phyloP scores from a whole-genome alignment of 2,329 filamentous ascomycete genomes.

The Aureobasidium sp. region DNA sequence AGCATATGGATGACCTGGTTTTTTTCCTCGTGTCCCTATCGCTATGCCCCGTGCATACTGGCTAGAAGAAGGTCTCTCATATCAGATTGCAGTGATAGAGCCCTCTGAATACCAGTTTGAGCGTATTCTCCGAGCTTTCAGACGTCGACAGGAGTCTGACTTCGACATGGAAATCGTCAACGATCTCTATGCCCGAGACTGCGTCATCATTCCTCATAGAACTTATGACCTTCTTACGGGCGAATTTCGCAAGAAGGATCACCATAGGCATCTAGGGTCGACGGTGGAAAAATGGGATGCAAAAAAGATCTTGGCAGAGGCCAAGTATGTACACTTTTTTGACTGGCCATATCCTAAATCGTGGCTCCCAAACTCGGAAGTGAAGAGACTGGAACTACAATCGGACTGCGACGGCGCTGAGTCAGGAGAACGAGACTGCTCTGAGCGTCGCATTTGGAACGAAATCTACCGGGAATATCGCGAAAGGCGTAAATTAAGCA shows the following conservation, averaged over 20 bases:
- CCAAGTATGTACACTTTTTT: not conserved
- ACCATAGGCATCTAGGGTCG: slow-evolving; percentile 48
- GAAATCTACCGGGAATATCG: not conserved
- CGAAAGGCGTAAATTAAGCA: not conserved
- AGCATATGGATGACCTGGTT: slow-evolving; percentile 61
- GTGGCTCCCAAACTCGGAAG: not conserved
- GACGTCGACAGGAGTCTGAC: slow-evolving; percentile 26
- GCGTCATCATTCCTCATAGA: slow-evolving; percentile 59
- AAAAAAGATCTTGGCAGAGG: not conserved
- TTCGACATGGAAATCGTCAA: slow-evolving; percentile 62
- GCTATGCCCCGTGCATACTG: slow-evolving; percentile 69
- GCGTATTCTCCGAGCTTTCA: slow-evolving; percentile 10
- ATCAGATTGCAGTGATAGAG: slow-evolving; percentile 20
- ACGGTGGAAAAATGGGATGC: not conserved
- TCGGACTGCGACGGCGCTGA: not conserved
- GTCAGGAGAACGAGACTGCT: not conserved
- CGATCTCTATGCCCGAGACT: slow-evolving; percentile 51
- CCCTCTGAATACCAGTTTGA: slow-evolving; percentile 14
- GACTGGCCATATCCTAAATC: not conserved
- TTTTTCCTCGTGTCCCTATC: slow-evolving; percentile 53
- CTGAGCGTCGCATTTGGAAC: not conserved
- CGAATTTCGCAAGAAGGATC: slow-evolving; percentile 54
- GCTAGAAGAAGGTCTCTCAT: slow-evolving; percentile 38
- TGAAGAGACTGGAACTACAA: not conserved
- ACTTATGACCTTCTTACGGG: slow-evolving; percentile 55